Conservation (phyloP, 129 eudicot genomes). For the Flaveria bidentis region DNA sequence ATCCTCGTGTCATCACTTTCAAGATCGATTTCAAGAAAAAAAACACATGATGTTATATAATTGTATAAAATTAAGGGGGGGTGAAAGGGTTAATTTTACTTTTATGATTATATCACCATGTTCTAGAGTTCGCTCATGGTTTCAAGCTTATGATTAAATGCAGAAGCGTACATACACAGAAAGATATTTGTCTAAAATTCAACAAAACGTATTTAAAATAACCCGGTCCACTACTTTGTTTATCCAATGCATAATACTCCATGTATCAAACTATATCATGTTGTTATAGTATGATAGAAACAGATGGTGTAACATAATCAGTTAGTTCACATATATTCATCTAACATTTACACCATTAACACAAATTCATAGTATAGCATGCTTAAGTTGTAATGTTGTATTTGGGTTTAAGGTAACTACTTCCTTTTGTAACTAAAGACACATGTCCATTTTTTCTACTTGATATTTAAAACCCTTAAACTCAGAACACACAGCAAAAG, state of each 20-base stretch:
- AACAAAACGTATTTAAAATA: constrained; percentile 3
- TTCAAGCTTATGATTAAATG: too few relatives aligned
- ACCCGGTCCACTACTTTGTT: background rate
- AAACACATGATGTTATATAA: too few relatives aligned
- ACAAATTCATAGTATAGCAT: background rate
- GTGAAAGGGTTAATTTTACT: too few relatives aligned
- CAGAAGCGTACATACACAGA: background rate
- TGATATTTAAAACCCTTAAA: constrained; percentile 8
- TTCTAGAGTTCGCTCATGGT: too few relatives aligned
- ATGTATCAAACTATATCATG: background rate
- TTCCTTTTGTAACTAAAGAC: constrained; percentile 8
- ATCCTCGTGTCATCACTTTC: too few relatives aligned
- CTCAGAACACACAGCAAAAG: background rate
- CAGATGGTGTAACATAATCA: background rate
- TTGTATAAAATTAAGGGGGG: too few relatives aligned
- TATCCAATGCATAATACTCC: constrained; percentile 9
- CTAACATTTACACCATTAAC: too few relatives aligned
- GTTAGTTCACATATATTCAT: constrained; percentile 3
- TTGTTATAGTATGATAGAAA: background rate
- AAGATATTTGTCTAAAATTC: background rate
- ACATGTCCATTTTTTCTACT: background rate
- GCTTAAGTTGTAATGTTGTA: constrained; percentile 6
- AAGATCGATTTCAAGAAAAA: too few relatives aligned
- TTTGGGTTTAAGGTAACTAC: background rate
- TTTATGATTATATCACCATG: too few relatives aligned